A percentile compares a stretch with the other conserved stretches of the same genome.
Evolutionary conservation across 768 basidiomycete species (phyloP).

Genomic region (Pulveroboletus sp.): DNA sequence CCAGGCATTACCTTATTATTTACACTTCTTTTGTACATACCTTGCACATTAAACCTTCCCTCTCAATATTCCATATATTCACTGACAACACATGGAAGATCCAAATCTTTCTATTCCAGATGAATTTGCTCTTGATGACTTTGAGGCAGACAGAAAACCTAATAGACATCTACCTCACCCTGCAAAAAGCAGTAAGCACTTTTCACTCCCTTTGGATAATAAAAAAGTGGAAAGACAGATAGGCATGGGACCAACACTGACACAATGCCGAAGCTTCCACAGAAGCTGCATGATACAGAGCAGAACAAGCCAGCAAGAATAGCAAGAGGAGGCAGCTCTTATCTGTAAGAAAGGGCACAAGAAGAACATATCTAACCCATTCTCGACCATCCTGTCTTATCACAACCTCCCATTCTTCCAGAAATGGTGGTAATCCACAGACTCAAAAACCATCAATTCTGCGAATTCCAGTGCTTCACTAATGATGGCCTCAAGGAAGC

Average conservation of each 20-base stretch:
- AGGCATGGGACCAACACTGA: too few relatives aligned
- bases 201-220: neutral
- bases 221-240: too few relatives aligned
- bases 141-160: neutral
- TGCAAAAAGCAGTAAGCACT: neutral
- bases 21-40: too few relatives aligned
- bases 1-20: too few relatives aligned
- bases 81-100: too few relatives aligned
- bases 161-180: neutral
- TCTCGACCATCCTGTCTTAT: neutral
- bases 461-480: neutral
- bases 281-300: neutral
- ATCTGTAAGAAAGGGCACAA: neutral
- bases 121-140: neutral
- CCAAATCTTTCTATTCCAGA: too few relatives aligned
- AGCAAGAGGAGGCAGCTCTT: neutral
- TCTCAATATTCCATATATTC: too few relatives aligned
- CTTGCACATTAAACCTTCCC: too few relatives aligned
- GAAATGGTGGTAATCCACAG: neutral
- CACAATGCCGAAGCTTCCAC: too few relatives aligned
- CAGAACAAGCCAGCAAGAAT: neutral
- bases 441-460: neutral
- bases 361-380: neutral
- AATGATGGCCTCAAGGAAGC: neutral
- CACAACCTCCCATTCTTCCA: neutral